Conservation (phyloP, 2,329 filamentous ascomycete genomes). For the Ilyonectria sp. region DNA sequence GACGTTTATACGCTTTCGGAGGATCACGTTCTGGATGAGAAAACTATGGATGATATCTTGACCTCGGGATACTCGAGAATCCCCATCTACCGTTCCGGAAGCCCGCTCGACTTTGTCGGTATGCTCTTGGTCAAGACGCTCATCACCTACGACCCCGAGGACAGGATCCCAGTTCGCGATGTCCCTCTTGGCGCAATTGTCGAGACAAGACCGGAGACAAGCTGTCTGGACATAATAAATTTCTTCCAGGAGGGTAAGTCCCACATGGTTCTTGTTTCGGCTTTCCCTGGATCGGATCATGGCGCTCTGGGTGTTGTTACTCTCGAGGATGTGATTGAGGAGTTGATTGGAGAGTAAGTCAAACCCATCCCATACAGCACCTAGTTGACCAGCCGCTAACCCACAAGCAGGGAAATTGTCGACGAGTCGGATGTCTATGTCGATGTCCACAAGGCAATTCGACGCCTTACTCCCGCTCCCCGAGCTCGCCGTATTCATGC, state of each 20-base stretch:
- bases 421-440: conserved; percentile 99
- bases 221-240: conserved; percentile 98
- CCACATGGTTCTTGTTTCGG: conserved; percentile 97
- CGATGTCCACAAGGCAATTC: conserved; percentile 97
- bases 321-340: conserved; percentile 97
- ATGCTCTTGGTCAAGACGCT: conserved; percentile 99
- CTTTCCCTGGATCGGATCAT: conserved; percentile 88
- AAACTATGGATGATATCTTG: conserved; percentile 94
- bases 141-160: conserved; percentile 98
- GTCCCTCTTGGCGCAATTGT: conserved; percentile 95
- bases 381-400: conserved; percentile 30
- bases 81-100: conserved; percentile 90
- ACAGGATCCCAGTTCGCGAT: conserved; percentile 87
- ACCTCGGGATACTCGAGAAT: conserved; percentile 96
- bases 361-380: neutral
- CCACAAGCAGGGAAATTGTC: conserved; percentile 84
- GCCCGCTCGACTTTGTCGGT: conserved; percentile 89
- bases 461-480: conserved; percentile 88
- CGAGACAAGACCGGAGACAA: conserved; percentile 94
- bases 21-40: conserved; percentile 91
- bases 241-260: conserved; percentile 99
- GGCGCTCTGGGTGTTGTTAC: conserved; percentile 95
- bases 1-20: conserved; percentile 98
- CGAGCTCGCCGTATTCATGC: conserved; percentile 73
- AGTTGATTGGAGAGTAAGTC: conserved; percentile 95